Conservation (phyloP, 2,329 filamentous ascomycete genomes). For the Aspergillus cejpii region DNA sequence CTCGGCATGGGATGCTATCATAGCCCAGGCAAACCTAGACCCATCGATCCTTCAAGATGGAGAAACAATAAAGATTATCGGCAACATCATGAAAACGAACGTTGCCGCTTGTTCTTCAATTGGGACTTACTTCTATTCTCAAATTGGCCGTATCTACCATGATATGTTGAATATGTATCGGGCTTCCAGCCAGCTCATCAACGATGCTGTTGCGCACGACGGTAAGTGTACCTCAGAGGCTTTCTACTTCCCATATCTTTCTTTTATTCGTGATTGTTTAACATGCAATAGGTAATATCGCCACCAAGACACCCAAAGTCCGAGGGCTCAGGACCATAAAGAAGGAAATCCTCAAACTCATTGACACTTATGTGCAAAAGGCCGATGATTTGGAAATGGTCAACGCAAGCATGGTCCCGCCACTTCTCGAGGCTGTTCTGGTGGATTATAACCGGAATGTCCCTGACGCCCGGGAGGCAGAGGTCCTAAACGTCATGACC, state of each 20-base stretch:
- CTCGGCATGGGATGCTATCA: slow-evolving; percentile 90
- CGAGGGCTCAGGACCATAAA: slow-evolving; percentile 95
- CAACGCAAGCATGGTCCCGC: slow-evolving; percentile 89
- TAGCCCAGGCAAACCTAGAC: slow-evolving; percentile 75
- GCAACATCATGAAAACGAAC: slow-evolving; percentile 99
- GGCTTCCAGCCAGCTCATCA: slow-evolving; percentile 92
- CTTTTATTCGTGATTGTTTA: slow-evolving; percentile 10
- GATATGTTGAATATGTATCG: slow-evolving; percentile 99
- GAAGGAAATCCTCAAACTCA: slow-evolving; percentile 97
- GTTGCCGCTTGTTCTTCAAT: slow-evolving; percentile 97
- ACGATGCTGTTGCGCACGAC: slow-evolving; percentile 78
- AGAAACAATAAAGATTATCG: slow-evolving; percentile 96
- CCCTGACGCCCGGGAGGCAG: slow-evolving; percentile 86
- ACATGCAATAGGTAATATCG: slow-evolving; percentile 62
- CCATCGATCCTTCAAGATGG: slow-evolving; percentile 81
- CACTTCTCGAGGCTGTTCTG: slow-evolving; percentile 85
- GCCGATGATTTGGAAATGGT: slow-evolving; percentile 93
- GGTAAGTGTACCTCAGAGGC: slow-evolving; percentile 47
- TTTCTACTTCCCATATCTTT: slow-evolving; percentile 1
- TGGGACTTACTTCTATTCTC: slow-evolving; percentile 93
- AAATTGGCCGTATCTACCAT: slow-evolving; percentile 94
- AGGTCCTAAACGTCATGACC: slow-evolving; percentile 95
- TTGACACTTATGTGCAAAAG: slow-evolving; percentile 97
- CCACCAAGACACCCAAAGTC: slow-evolving; percentile 95
- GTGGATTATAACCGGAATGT: slow-evolving; percentile 97